Conservation (phyloP, 345 rosid genomes). For the Populus euphratica region DNA sequence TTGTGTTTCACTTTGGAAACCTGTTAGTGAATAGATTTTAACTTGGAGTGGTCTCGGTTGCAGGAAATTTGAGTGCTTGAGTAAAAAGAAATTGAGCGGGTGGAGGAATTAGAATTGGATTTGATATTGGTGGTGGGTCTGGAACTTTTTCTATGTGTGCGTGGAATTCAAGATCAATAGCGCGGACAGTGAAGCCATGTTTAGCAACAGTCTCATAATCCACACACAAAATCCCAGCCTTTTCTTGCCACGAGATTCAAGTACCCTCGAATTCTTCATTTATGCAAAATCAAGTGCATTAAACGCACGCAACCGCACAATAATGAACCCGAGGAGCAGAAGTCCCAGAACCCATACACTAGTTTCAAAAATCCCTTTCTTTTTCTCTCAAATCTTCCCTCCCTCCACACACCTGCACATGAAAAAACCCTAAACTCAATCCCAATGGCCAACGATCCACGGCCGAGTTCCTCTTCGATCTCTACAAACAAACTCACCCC, state of each 20-base stretch:
- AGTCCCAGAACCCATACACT: neutral
- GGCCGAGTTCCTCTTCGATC: slow-evolving; percentile 81
- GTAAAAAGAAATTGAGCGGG: slow-evolving; percentile 60
- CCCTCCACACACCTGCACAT: neutral
- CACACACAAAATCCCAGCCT: no score
- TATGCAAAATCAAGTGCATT: neutral
- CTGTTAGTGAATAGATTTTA: slow-evolving; percentile 65
- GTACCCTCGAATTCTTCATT: no score
- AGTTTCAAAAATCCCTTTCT: neutral
- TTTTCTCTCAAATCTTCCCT: neutral
- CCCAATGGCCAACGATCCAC: slow-evolving; percentile 59
- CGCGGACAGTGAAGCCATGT: no score
- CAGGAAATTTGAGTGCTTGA: slow-evolving; percentile 71
- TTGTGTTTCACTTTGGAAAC: slow-evolving; percentile 72
- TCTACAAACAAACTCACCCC: slow-evolving; percentile 79
- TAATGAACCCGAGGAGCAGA: neutral
- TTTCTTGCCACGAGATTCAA: no score
- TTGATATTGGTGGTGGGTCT: slow-evolving; percentile 83
- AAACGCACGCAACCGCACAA: neutral
- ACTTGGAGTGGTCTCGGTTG: slow-evolving; percentile 95
- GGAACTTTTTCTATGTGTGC: slow-evolving; percentile 60
- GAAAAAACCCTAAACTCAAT: neutral
- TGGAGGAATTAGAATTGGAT: slow-evolving; percentile 73
- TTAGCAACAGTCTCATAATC: no score
- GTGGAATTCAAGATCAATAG: no score